Conservation (phyloP, 352 stramenopile genomes). For the Phytophthora tubulina region DNA sequence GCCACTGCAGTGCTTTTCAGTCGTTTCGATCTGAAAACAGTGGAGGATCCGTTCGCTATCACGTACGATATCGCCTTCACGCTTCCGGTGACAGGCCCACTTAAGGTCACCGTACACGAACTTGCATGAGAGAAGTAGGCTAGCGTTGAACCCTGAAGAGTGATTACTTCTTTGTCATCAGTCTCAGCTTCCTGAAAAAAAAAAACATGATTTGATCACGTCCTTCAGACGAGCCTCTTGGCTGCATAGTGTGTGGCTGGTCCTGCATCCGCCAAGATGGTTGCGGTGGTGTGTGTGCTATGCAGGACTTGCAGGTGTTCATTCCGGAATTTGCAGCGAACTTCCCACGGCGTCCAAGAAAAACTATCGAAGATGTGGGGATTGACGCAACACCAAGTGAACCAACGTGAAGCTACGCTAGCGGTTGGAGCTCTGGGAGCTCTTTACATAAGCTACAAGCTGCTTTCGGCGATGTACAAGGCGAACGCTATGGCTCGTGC, state of each 20-base stretch:
- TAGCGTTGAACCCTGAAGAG: background rate
- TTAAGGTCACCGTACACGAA: conserved; percentile 25
- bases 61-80: conserved; percentile 24
- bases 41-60: background rate
- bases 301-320: conserved; percentile 3
- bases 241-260: conserved; percentile 23
- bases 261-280: conserved; percentile 26
- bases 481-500: conserved; percentile 21
- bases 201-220: background rate
- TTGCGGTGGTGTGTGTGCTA: conserved; percentile 23
- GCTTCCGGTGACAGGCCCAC: conserved; percentile 3
- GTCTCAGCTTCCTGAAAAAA: conserved; percentile 19
- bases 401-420: conserved; percentile 14
- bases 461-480: conserved; percentile 15
- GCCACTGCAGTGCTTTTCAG: conserved; percentile 35
- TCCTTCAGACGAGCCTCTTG: conserved; percentile 27
- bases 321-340: conserved; percentile 21
- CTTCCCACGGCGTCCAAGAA: background rate
- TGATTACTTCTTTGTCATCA: background rate
- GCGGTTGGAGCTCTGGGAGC: conserved; percentile 10
- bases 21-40: conserved; percentile 40
- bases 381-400: conserved; percentile 25
- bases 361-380: conserved; percentile 19
- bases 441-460: conserved; percentile 29
- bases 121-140: conserved; percentile 2